A percentile compares a stretch with the other conserved stretches of the same genome.
Conservation (phyloP, 2,329 filamentous ascomycete genomes). For the Arthroderma sp. region DNA sequence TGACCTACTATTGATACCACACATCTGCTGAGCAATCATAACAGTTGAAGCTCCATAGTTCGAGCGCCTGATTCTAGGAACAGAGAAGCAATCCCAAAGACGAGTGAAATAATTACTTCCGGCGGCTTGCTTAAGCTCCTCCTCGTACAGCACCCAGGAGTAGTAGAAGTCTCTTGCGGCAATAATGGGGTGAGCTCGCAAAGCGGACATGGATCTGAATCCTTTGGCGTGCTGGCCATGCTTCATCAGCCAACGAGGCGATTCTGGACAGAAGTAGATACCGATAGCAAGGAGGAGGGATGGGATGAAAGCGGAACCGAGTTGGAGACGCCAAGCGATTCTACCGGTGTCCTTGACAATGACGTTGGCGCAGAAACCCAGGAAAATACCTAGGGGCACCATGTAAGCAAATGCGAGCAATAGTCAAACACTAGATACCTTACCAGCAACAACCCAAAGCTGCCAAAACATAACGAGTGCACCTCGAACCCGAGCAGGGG, state of each 20-base stretch:
- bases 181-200: conserved; percentile 47
- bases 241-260: conserved; percentile 54
- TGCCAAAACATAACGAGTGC: conserved; percentile 45
- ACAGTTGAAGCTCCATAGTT: conserved; percentile 64
- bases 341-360: conserved; percentile 46
- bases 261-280: conserved; percentile 51
- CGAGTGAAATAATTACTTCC: conserved; percentile 47
- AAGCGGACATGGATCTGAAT: conserved; percentile 43
- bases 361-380: conserved; percentile 53
- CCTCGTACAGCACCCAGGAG: conserved; percentile 34
- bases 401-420: too few relatives aligned
- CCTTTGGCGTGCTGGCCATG: conserved; percentile 50
- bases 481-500: conserved; percentile 42
- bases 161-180: conserved; percentile 51
- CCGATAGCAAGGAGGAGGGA: conserved; percentile 47
- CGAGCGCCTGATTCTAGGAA: conserved; percentile 42
- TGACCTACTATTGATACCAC: conserved; percentile 31
- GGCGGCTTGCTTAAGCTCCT: conserved; percentile 22
- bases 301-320: conserved; percentile 53
- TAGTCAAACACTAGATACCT: not conserved
- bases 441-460: conserved; percentile 20
- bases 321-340: conserved; percentile 50
- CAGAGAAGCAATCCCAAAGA: conserved; percentile 41
- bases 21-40: conserved; percentile 68
- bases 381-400: conserved; percentile 41